Evolutionary conservation across 345 rosid species (phyloP), one percentile per base, ranked within the genome.

Genomic region (Gossypium mustelinum): DNA sequence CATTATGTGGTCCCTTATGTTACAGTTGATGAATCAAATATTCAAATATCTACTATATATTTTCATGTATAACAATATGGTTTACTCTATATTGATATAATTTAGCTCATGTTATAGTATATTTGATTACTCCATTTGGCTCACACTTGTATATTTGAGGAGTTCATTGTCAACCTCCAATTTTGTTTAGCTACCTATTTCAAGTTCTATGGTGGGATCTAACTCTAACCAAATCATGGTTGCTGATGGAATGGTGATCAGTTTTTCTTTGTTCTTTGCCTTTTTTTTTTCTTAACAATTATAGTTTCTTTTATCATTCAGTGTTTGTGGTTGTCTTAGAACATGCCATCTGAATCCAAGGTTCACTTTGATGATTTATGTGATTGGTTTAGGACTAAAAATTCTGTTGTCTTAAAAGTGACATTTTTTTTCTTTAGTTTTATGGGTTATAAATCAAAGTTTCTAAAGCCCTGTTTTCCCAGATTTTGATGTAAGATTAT

Each of bases 381-480:
- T 34, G 7, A 34, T 34, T 34, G 41, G 62, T 6, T 54, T 13
- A 17, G 27, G 50, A 22, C 13, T 73, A 63, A 34, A 34, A 7
- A 25, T 47, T 72, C 78, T 69, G 77, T 76, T 68, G 64, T 60
- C 44, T 51, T 57, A 89, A 88, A 77, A 81, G 70, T 63, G 89
- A 86, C 87, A 47, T 65, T 59, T 79, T 79, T 29, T 72, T 72
- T 63, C 73, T 71, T 79, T 58, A 45, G 79, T 79, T 34, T 34
- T 34, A 4, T 4, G 39, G 39, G 6, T 34, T 34, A 34, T 34
- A 4, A 34, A 34, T 34, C 5, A 4, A 34, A 34, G 39, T 76
- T 80, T 80, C 83, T 72, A 68, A 79, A 81, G 43, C 65, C 75
- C 81, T 82, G 78, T 84, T 86, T 85, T 86, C 82, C 12, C 65